These are phyloP conservation scores for Testicularia cyperi DNA, from an alignment of 1,284 basidiomycete species.

Conservation along the genomic window DNA sequence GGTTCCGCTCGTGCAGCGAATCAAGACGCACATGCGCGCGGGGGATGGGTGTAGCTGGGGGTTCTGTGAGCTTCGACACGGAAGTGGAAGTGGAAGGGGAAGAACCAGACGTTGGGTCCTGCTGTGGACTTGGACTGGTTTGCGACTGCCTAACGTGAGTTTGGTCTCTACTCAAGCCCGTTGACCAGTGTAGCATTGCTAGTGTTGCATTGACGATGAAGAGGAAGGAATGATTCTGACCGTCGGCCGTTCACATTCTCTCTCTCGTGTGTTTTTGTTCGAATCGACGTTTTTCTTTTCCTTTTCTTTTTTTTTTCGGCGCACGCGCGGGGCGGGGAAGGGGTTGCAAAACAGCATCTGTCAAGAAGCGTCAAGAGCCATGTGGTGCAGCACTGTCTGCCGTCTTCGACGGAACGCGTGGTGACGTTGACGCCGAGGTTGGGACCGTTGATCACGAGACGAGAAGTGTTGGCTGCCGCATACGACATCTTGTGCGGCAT, in stretches of 20 bases:
- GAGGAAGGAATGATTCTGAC: too few species aligned
- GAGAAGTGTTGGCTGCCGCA: conserved; percentile 2
- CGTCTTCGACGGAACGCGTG: not conserved
- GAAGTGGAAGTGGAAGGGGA: conserved; percentile 68
- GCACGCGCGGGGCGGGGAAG: too few species aligned
- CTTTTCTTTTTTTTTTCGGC: not conserved
- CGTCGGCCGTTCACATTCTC: too few species aligned
- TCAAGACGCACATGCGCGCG: conserved; percentile 62
- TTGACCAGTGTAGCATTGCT: too few species aligned
- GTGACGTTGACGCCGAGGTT: not conserved
- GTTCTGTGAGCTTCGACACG: conserved; percentile 72
- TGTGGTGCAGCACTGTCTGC: not conserved
- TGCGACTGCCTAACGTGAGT: conserved; percentile 19
- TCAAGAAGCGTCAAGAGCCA: not conserved
- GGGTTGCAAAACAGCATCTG: too few species aligned
- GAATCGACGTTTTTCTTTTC: too few species aligned
- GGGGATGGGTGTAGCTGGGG: conserved; percentile 72
- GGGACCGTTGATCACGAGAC: conserved; percentile 12
- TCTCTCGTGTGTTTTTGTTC: too few species aligned
- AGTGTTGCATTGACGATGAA: not conserved
- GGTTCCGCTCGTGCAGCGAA: conserved; percentile 66
- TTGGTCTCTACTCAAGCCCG: too few species aligned
- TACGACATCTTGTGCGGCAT: conserved; percentile 1
- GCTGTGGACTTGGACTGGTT: conserved; percentile 66
- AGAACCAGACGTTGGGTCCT: conserved; percentile 84